phyloP scores from a whole-genome alignment of 306 rosid genomes.

The Vigna unguiculata region DNA sequence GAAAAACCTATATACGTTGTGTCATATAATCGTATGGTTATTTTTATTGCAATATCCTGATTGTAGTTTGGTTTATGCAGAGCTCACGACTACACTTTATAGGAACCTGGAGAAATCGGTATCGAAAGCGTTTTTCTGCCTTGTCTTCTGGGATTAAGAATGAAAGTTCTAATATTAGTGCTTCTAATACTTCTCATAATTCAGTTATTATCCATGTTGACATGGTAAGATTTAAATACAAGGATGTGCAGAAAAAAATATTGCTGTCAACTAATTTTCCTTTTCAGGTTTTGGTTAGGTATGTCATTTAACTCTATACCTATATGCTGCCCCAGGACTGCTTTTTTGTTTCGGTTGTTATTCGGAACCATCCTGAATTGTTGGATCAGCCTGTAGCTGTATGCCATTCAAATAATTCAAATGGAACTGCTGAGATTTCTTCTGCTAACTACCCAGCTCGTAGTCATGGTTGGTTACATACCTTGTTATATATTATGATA shows the following conservation, averaged over 20 bases:
- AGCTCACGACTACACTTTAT: constrained; percentile 91
- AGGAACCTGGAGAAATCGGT: constrained; percentile 95
- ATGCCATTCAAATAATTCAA: constrained; percentile 87
- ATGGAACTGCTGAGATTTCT: constrained; percentile 96
- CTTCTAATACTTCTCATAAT: constrained; percentile 46
- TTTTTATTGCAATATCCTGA: constrained; percentile 34
- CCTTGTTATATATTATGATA: constrained; percentile 35
- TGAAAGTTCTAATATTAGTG: constrained; percentile 44
- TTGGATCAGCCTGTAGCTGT: constrained; percentile 88
- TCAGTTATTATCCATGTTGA: constrained; percentile 76
- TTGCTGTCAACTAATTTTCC: constrained; percentile 34
- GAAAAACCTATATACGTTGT: constrained; percentile 9
- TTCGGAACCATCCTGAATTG: constrained; percentile 69
- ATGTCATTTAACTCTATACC: constrained; percentile 34
- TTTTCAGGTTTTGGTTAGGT: constrained; percentile 5
- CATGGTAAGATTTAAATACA: constrained; percentile 65
- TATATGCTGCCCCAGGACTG: constrained; percentile 77
- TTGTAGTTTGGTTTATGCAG: constrained; percentile 58
- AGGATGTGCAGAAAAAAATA: constrained; percentile 30
- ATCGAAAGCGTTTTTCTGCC: constrained; percentile 73
- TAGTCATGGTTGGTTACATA: constrained; percentile 70
- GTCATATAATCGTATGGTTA: constrained; percentile 1
- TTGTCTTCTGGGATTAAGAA: constrained; percentile 52
- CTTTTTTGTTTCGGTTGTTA: constrained; percentile 91
- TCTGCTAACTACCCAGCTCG: constrained; percentile 99